Percentiles rank a stretch among this genome's conserved stretches.
Conservation (phyloP, 2,329 filamentous ascomycete genomes). For the Colletotrichum sp. region DNA sequence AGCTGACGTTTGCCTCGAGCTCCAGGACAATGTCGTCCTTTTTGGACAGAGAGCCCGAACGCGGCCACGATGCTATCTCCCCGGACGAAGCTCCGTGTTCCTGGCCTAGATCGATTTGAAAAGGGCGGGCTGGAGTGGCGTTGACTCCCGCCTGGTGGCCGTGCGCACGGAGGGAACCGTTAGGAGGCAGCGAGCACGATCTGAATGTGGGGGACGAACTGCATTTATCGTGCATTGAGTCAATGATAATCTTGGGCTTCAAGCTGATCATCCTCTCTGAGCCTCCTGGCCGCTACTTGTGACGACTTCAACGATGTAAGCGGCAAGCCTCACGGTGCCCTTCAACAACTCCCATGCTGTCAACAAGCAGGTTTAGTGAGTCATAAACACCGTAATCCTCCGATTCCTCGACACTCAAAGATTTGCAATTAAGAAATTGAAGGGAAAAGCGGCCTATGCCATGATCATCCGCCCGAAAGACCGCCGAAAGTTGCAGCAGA, state of each 20-base stretch:
- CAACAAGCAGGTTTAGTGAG: neutral
- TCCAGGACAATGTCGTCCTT: constrained; percentile 28
- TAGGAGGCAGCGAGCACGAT: constrained; percentile 6
- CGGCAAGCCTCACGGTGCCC: neutral
- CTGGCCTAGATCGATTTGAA: constrained; percentile 27
- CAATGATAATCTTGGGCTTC: constrained; percentile 25
- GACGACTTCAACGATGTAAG: neutral
- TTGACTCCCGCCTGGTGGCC: constrained; percentile 29
- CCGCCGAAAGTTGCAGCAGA: constrained; percentile 10
- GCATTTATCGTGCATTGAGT: constrained; percentile 28
- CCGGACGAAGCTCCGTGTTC: constrained; percentile 1
- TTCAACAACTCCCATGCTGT: neutral
- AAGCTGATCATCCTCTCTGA: too few relatives aligned
- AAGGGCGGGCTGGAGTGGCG: constrained; percentile 35
- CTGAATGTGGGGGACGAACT: constrained; percentile 26
- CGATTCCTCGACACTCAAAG: constrained; percentile 5
- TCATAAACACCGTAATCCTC: neutral
- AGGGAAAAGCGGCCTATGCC: neutral
- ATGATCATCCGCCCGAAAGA: neutral
- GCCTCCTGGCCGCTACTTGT: neutral
- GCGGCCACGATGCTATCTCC: neutral
- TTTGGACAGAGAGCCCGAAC: constrained; percentile 4
- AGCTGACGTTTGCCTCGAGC: constrained; percentile 29
- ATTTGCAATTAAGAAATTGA: neutral
- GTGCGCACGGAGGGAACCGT: constrained; percentile 21